Base-by-base conservation (phyloP, 2,329 filamentous ascomycete species). In the Paraphoma sp. region DNA sequence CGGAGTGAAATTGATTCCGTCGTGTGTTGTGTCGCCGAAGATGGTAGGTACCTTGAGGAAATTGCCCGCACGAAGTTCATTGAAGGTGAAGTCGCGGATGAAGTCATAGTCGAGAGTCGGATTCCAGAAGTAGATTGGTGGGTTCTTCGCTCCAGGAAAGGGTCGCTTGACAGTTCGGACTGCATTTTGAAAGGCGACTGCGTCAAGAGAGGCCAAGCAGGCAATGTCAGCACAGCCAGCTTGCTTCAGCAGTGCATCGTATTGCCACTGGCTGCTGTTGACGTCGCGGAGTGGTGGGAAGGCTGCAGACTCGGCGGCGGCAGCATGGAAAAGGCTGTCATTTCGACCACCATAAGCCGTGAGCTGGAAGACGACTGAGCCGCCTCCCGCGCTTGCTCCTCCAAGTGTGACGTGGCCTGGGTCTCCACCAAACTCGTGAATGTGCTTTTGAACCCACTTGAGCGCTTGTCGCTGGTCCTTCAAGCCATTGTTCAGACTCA, bases 11-110 rank as follows among this genome's bases (percentile, higher is more conserved):
- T 59, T 60, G 16, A 73, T 72, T 1, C 80, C 79, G 51, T 81
- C 79, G 52, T 82, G 73, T 4, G 79, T 80, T n/a, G 78, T 74
- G 58, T 79, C 78, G 17, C 79, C 79, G 49, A 81, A 73, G 28
- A 81, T 74, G 7, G 78, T 70, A 7, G 79, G 79, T 0, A 80
- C 70, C 18, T 75, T 72, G 50, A 80, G 64, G 40, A 78, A 77
- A 36, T 74, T 72, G 6, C 74, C 74, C 12, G 71, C 56, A 12
- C 72, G 64, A 45, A 79, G 68, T 30, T 77, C 65, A 16, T 70
- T 69, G 60, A 75, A 78, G 0, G 76, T 78, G 54, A 75, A 77
- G 51, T 80, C 74, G 50, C 65, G 58, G 38, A 80, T 68, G 44
- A 81, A 75, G 54, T 78, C 73, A 28, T 77, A 71, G 67, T 81